Evolutionary conservation across 331 rosid species (phyloP).

Genomic region (Pyracantha coccinea): DNA sequence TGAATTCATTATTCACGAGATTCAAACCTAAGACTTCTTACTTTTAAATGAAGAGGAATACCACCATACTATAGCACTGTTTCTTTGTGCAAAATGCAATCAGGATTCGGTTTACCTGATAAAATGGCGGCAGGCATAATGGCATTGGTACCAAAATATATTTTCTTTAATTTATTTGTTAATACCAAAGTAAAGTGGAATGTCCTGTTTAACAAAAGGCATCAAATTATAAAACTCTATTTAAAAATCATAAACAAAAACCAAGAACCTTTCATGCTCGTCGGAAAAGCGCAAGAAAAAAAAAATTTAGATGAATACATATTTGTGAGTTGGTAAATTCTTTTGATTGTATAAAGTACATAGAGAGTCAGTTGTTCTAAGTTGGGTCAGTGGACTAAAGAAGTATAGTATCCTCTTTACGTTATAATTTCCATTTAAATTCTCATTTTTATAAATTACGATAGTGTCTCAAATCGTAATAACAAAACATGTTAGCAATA

Average conservation of each 20-base stretch:
- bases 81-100: neutral
- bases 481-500: too few relatives aligned
- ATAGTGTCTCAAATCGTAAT: too few relatives aligned
- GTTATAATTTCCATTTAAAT: too few relatives aligned
- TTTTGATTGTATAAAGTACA: neutral
- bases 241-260: neutral
- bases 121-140: neutral
- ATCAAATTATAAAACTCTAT: neutral
- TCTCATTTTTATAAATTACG: too few relatives aligned
- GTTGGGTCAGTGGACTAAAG: too few relatives aligned
- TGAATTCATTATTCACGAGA: fast-evolving
- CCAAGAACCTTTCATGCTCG: neutral
- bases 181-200: neutral
- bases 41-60: fast-evolving
- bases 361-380: too few relatives aligned
- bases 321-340: neutral
- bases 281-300: neutral
- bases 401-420: too few relatives aligned
- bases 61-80: fast-evolving
- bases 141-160: neutral
- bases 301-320: neutral
- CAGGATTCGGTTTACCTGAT: neutral
- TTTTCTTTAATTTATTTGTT: neutral
- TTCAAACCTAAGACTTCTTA: fast-evolving
- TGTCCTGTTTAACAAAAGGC: neutral